phyloP scores from a whole-genome alignment of 768 basidiomycete species.

The Paxillus involutus region DNA sequence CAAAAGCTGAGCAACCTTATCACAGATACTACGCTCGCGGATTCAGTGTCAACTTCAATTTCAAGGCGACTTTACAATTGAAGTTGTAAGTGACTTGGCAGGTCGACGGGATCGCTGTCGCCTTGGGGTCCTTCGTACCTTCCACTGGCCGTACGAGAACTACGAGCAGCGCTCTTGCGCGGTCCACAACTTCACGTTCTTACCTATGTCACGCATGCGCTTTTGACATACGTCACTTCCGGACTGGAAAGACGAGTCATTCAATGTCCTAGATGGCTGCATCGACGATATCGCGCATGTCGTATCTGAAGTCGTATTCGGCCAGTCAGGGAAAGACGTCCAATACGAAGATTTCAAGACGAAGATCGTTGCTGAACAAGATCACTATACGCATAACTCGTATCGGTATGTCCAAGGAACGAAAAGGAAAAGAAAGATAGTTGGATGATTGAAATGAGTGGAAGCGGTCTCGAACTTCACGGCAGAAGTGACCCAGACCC shows the following conservation, averaged over 20 bases:
- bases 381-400: slow-evolving; percentile 85
- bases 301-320: slow-evolving; percentile 89
- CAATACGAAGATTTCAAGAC: slow-evolving; percentile 90
- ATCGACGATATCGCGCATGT: slow-evolving; percentile 79
- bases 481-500: too few species aligned
- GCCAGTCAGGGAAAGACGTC: slow-evolving; percentile 88
- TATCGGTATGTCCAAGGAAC: slow-evolving; percentile 60
- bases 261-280: slow-evolving; percentile 70
- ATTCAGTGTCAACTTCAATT: too few species aligned
- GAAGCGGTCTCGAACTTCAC: too few species aligned
- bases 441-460: too few species aligned
- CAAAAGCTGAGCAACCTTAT: too few species aligned
- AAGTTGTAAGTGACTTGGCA: too few species aligned
- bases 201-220: slow-evolving; percentile 78
- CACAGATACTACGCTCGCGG: too few species aligned
- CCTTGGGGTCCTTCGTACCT: slow-evolving; percentile 76
- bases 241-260: slow-evolving; percentile 47
- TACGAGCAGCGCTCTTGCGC: slow-evolving; percentile 80
- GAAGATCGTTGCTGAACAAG: slow-evolving; percentile 52
- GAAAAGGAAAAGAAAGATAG: background rate
- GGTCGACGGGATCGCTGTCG: slow-evolving; percentile 73
- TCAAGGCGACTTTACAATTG: too few species aligned
- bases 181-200: slow-evolving; percentile 95
- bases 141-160: slow-evolving; percentile 69
- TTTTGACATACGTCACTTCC: slow-evolving; percentile 79